Conservation (phyloP, 331 rosid genomes). For the Stylosanthes scabra region DNA sequence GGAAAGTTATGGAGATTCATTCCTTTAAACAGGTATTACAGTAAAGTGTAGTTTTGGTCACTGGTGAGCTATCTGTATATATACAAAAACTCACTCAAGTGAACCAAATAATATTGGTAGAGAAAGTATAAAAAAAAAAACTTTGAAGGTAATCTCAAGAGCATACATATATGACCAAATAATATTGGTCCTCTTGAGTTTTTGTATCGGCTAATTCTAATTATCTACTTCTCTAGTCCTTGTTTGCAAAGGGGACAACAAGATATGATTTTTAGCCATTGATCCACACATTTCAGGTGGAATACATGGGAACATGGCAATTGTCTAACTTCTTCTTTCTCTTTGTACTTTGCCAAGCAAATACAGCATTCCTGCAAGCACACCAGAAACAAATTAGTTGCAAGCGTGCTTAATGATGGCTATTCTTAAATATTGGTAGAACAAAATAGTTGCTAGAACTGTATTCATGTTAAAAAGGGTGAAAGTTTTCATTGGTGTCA, state of each 20-base stretch:
- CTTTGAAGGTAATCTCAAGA: not conserved
- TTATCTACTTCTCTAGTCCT: conserved; percentile 62
- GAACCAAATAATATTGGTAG: conserved; percentile 41
- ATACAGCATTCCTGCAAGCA: conserved; percentile 87
- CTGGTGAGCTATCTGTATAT: conserved; percentile 71
- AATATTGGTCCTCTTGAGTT: conserved; percentile 3
- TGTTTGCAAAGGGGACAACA: conserved; percentile 97
- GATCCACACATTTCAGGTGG: conserved; percentile 94
- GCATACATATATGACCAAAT: conserved; percentile 23
- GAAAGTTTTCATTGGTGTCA: not conserved
- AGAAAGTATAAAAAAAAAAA: conserved; percentile 4
- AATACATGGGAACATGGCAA: conserved; percentile 87
- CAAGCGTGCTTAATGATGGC: too few relatives aligned
- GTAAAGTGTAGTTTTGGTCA: conserved; percentile 45
- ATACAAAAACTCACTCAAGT: conserved; percentile 72
- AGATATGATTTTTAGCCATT: conserved; percentile 82
- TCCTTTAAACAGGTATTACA: conserved; percentile 18
- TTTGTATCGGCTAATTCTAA: conserved; percentile 26
- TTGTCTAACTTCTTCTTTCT: conserved; percentile 83
- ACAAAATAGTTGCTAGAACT: too few relatives aligned
- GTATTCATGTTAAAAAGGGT: too few relatives aligned
- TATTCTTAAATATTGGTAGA: too few relatives aligned
- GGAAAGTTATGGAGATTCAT: conserved; percentile 17
- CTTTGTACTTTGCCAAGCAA: conserved; percentile 82
- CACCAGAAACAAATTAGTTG: not conserved